A percentile compares a stretch with the other conserved stretches of the same genome.
phyloP scores from a whole-genome alignment of 108 stramenopile genomes.

The Cyclostephanos invisitatus region DNA sequence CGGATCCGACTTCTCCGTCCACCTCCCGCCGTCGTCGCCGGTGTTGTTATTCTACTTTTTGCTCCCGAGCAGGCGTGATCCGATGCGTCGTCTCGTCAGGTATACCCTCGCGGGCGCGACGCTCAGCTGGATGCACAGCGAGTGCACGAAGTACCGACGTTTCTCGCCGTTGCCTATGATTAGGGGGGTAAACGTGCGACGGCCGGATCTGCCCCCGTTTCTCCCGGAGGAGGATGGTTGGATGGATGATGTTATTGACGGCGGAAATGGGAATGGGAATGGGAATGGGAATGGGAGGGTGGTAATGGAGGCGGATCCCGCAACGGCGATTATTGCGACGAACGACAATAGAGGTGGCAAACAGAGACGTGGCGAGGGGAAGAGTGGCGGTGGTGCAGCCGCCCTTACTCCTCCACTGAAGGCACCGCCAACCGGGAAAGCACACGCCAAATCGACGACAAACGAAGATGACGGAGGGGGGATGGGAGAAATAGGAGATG shows the following conservation, averaged over 20 bases:
- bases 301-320: constrained; percentile 1
- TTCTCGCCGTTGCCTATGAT: constrained; percentile 62
- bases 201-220: constrained; percentile 72
- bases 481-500: constrained; percentile 3
- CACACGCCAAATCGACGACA: background rate
- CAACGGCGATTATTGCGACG: constrained; percentile 10
- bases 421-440: no score
- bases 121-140: constrained; percentile 72
- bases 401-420: background rate
- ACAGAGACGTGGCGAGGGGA: background rate
- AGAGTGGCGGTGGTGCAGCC: background rate
- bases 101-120: constrained; percentile 52
- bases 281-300: background rate
- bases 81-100: constrained; percentile 19
- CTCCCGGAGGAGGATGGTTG: constrained; percentile 57
- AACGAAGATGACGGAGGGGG: constrained; percentile 22
- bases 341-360: background rate
- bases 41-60: constrained; percentile 61
- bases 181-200: constrained; percentile 43
- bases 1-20: constrained; percentile 65
- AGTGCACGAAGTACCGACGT: constrained; percentile 61
- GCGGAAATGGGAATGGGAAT: background rate
- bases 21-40: constrained; percentile 78
- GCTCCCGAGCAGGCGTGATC: constrained; percentile 51
- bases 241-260: background rate